phyloP scores from a whole-genome alignment of 371 early-diverging fungal genomes.

The Lichtheimia hyalospora region DNA sequence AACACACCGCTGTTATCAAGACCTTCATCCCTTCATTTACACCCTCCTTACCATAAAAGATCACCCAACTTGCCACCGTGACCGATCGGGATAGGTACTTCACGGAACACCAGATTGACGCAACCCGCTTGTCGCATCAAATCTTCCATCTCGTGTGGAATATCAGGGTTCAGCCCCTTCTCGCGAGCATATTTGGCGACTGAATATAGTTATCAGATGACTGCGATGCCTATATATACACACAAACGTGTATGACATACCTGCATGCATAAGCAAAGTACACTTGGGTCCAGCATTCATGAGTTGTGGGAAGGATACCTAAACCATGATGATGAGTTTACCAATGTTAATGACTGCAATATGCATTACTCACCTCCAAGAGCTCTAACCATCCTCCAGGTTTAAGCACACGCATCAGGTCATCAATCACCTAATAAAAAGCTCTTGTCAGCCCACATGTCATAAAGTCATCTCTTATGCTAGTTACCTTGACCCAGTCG shows the following conservation, averaged over 20 bases:
- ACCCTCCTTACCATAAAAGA: conserved; percentile 3
- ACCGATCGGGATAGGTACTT: conserved; percentile 17
- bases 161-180: conserved; percentile 3
- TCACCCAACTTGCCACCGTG: conserved; percentile 13
- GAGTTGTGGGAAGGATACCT: neutral
- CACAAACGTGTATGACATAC: neutral
- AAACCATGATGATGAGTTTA: neutral
- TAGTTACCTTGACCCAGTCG: conserved; percentile 33
- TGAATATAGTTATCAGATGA: neutral
- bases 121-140: neutral
- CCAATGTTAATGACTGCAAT: neutral
- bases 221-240: neutral
- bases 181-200: neutral
- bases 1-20: neutral
- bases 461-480: neutral
- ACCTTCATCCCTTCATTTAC: neutral
- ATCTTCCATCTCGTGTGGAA: conserved; percentile 3
- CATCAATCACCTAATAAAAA: conserved; percentile 10
- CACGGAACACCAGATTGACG: neutral
- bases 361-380: conserved; percentile 5
- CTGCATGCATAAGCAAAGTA: neutral
- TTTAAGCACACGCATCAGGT: conserved; percentile 10
- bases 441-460: neutral
- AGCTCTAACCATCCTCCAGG: conserved; percentile 28
- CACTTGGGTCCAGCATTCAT: conserved; percentile 7